These are phyloP conservation scores for Peterozyma xylosa DNA, from an alignment of 805 yeast species.

Conservation along the genomic window DNA sequence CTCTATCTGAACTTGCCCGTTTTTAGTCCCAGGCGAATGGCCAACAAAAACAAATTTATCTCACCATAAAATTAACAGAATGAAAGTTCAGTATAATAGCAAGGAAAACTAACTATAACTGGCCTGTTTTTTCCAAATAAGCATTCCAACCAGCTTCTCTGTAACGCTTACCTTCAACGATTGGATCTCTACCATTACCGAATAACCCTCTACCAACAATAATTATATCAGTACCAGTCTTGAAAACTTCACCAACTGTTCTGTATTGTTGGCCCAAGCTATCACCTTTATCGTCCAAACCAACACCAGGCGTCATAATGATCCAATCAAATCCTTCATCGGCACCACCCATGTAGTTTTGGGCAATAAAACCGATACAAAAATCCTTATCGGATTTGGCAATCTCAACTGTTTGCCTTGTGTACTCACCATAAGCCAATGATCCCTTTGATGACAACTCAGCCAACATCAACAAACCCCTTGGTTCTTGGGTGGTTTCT, in stretches of 20 bases:
- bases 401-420: slow-evolving; percentile 80
- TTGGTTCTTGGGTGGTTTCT: slow-evolving; percentile 63
- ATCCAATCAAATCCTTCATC: slow-evolving; percentile 92
- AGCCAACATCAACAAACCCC: slow-evolving; percentile 92
- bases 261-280: slow-evolving; percentile 94
- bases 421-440: slow-evolving; percentile 87
- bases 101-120: slow-evolving; percentile 4
- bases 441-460: slow-evolving; percentile 93
- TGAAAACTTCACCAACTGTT: slow-evolving; percentile 77
- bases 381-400: slow-evolving; percentile 79
- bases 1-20: no score
- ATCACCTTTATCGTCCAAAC: slow-evolving; percentile 95
- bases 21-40: no score
- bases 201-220: slow-evolving; percentile 98
- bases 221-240: slow-evolving; percentile 86
- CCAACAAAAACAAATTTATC: no score
- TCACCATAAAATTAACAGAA: no score
- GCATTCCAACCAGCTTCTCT: slow-evolving; percentile 95
- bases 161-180: slow-evolving; percentile 80
- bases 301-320: slow-evolving; percentile 97
- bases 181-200: slow-evolving; percentile 91
- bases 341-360: slow-evolving; percentile 74
- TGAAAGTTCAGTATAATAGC: no score
- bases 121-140: slow-evolving; percentile 39
- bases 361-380: slow-evolving; percentile 96